Evolutionary conservation across 2,329 filamentous ascomycete species (phyloP), one percentile per base, ranked within the genome.

Genomic region (Hirsutella thompsonii): DNA sequence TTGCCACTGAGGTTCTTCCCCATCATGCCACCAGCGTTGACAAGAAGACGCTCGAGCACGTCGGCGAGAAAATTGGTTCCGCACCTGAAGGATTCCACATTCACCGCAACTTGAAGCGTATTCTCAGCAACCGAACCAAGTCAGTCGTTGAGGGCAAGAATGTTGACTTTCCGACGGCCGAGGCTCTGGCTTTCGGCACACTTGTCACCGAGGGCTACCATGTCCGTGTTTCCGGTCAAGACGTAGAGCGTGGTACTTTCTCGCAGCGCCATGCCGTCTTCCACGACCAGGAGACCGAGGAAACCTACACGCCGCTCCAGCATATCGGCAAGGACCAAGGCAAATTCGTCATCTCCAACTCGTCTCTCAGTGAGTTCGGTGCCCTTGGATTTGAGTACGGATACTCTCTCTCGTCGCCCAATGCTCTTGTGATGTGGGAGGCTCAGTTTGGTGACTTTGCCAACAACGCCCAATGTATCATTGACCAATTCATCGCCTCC

Each of bases 361-460:
- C 92, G 21, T 96, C 90, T 11, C 74, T 81, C 54, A 78, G 73
- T 54, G 70, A 80, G 62, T 76, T 74, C 42, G 72, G 70, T 54
- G 83, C 79, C 46, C 84, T 98, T 47, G 92, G 92, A 41, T 98
- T 98, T 61, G 92, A 98, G 66, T 98, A 98, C 56, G 92, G 92
- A 46, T 98, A 98, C 72, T 98, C 92, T 3, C 70, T 98, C 46
- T 94, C 89, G 21, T 96, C 92, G 23, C 92, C 92, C 43, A 94
- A 95, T 59, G 90, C 92, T 30, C 78, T 98, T 20, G 90, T 98
- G 53, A 94, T 98, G 80, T 98, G 92, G 92, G 92, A 98, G 69
- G 92, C 92, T 30, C 92, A 98, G 66, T 98, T 98, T 57, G 92
- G 92, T 72, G 92, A 98, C 66, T 98, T 98, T 56, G 92, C 92